Evolutionary conservation across 495 filamentous ascomycete species (phyloP).

Genomic region (Trichocladium uniseriatum): DNA sequence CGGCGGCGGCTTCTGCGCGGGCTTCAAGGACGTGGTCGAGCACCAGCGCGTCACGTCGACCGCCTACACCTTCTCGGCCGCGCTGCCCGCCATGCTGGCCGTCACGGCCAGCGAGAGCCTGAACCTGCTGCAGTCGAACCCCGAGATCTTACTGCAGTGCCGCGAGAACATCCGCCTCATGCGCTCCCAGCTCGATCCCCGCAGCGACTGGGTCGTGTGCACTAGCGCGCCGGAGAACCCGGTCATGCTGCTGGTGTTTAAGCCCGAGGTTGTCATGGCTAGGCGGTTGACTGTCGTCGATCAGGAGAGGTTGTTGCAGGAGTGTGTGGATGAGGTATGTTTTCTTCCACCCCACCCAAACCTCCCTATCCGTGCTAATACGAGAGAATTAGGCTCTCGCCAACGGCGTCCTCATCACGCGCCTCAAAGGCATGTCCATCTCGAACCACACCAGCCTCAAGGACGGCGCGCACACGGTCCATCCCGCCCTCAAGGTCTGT

Average conservation of each 20-base stretch:
- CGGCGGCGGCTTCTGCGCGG: constrained; percentile 92
- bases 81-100: constrained; percentile 84
- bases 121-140: constrained; percentile 70
- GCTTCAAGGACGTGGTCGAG: constrained; percentile 78
- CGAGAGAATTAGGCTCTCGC: constrained; percentile 48
- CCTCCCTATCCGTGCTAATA: too few species aligned
- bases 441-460: constrained; percentile 44
- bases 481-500: constrained; percentile 82
- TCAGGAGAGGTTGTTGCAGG: constrained; percentile 78
- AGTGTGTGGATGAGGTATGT: constrained; percentile 86
- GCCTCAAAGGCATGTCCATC: constrained; percentile 67
- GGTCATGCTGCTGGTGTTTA: constrained; percentile 73
- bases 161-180: constrained; percentile 75
- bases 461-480: constrained; percentile 55
- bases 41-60: constrained; percentile 88
- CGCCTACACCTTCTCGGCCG: constrained; percentile 90
- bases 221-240: constrained; percentile 80
- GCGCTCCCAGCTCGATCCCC: constrained; percentile 78
- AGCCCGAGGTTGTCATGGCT: constrained; percentile 68
- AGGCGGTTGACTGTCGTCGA: constrained; percentile 58
- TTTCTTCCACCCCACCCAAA: neutral
- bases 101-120: constrained; percentile 90
- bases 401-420: constrained; percentile 80
- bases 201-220: constrained; percentile 85
- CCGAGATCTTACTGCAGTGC: constrained; percentile 63